phyloP scores from a whole-genome alignment of 1,139 yeast species.

The Spathaspora sp. region DNA sequence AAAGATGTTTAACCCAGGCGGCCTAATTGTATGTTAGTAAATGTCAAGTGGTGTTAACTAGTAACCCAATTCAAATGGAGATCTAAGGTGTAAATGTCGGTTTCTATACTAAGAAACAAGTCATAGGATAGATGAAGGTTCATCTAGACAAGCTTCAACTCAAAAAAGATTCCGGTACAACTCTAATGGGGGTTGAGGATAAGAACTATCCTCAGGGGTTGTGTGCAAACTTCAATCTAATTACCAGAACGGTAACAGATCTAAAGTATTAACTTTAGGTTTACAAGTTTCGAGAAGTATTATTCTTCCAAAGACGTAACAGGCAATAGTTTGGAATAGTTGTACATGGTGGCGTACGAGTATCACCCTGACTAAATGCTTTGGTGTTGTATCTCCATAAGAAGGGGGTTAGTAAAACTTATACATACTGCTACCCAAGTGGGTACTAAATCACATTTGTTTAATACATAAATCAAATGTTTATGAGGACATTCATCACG shows the following conservation, averaged over 20 bases:
- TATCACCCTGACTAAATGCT: conserved; percentile 74
- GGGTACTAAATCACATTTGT: conserved; percentile 97
- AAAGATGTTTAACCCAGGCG: conserved; percentile 96
- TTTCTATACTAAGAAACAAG: conserved; percentile 70
- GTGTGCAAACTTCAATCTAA: conserved; percentile 35
- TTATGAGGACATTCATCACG: conserved; percentile 94
- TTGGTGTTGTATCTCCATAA: conserved; percentile 32
- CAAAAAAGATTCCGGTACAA: conserved; percentile 52
- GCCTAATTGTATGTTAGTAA: conserved; percentile 70
- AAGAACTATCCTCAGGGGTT: conserved; percentile 41
- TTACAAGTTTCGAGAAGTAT: conserved; percentile 24
- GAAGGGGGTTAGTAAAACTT: background rate
- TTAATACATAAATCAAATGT: conserved; percentile 89
- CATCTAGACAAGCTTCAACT: conserved; percentile 54
- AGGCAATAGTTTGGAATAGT: conserved; percentile 14
- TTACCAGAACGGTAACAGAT: conserved; percentile 45
- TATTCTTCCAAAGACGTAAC: conserved; percentile 20
- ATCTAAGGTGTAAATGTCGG: conserved; percentile 44
- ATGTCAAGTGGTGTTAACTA: background rate
- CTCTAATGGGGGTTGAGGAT: conserved; percentile 31
- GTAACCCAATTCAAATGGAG: background rate
- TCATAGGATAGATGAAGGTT: conserved; percentile 22
- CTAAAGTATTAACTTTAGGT: conserved; percentile 27
- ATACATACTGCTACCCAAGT: conserved; percentile 99
- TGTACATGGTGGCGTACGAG: conserved; percentile 25